Base-by-base conservation (phyloP, 176 grass and related monocot species). In the Puya raimondii region DNA sequence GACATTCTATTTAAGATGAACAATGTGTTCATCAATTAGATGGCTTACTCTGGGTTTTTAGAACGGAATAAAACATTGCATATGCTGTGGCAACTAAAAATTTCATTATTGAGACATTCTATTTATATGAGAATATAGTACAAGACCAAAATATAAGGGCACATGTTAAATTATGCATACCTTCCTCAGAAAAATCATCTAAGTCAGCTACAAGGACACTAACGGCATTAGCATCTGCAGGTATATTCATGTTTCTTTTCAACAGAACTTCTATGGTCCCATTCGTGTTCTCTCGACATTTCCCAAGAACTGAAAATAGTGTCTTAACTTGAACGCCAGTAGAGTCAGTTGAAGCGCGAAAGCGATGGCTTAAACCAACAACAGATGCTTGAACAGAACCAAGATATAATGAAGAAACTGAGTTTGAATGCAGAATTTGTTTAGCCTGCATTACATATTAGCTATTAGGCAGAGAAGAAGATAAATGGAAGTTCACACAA, bases 151-250 rank as follows among this genome's bases (percentile, higher is more conserved):
- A 23, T 18, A 21, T 18, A n/a, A 50, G 20, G 15, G 9, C 17
- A 69, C 9, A 5, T n/a, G 10, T 25, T 69, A 29, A 57, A 72
- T 12, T 72, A 51, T 81, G 52, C 22, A 76, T 88, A 96, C 88
- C 91, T 88, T 81, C 78, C 64, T 81, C 91, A 2, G 69, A 82
- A 88, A 86, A 72, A 12, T 71, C 71, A 77, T 82, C 75, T 71
- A 85, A 69, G 84, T 84, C 78, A 79, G 80, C 81, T 74, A 96
- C 76, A 84, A 86, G 76, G 47, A 91, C 75, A 66, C 91, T 96
- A 21, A 96, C 82, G 72, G 85, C 85, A 70, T 96, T 96, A 83
- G 85, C 85, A 96, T 96, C 91, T 72, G 85, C 91, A 70, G 77
- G 72, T 91, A 96, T 84, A 77, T 88, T 88, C 53, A 65, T 74